Percentiles rank a stretch among this genome's conserved stretches.
phyloP scores from a whole-genome alignment of 257 asterid genomes.

The Primulina eburnea region DNA sequence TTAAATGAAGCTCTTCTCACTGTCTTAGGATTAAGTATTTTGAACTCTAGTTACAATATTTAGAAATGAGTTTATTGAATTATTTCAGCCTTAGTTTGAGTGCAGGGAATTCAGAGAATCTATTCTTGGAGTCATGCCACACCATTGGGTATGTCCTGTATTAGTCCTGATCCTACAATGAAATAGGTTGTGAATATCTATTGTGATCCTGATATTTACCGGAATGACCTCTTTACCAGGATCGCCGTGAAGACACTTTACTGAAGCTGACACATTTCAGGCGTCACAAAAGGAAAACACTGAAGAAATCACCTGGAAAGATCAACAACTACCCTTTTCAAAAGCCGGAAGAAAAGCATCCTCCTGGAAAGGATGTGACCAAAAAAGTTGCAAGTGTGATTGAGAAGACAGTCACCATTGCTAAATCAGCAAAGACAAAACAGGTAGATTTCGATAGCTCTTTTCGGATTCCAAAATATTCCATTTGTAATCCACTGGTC shows the following conservation, averaged over 20 bases:
- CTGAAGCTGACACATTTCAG: conserved; percentile 81
- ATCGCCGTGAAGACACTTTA: conserved; percentile 86
- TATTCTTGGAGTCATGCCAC: conserved; percentile 95
- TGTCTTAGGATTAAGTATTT: neutral
- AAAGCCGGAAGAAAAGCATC: conserved; percentile 86
- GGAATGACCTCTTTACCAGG: conserved; percentile 47
- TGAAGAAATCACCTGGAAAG: conserved; percentile 81
- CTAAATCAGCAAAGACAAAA: conserved; percentile 80
- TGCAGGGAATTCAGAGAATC: conserved; percentile 99
- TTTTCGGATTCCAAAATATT: conserved; percentile 7
- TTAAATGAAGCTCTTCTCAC: neutral
- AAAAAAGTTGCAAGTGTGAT: conserved; percentile 85
- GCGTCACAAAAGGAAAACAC: conserved; percentile 82
- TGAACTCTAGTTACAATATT: neutral
- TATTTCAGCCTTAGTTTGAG: conserved; percentile 63
- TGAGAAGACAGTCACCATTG: conserved; percentile 84
- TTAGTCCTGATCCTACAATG: conserved; percentile 13
- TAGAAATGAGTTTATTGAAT: conserved; percentile 25
- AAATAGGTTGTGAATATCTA: conserved; percentile 14
- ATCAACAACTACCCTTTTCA: conserved; percentile 55
- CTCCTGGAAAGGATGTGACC: conserved; percentile 87
- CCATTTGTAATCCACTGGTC: conserved; percentile 12
- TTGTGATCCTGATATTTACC: conserved; percentile 22
- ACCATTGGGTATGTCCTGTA: conserved; percentile 73
- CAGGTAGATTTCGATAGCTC: conserved; percentile 44